Evolutionary conservation across 2,329 filamentous ascomycete species (phyloP), one percentile per base, ranked within the genome.

Genomic region (Kalaharituber pfeilii): DNA sequence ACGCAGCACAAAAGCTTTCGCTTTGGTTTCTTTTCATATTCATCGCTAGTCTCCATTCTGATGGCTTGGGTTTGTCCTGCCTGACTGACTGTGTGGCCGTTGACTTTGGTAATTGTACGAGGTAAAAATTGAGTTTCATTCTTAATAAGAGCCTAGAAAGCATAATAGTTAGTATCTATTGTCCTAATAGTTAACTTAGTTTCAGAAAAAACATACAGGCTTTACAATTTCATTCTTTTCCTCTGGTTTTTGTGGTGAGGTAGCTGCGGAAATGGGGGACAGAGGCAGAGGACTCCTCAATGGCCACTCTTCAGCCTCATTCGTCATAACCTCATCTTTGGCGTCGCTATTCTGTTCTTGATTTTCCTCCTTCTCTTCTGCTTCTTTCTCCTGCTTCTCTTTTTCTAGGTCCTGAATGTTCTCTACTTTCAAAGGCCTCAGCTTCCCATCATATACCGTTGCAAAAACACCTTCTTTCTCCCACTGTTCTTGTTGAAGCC

Each of bases 401-500:
- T 30, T 52, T 30, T 27, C 54, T 20, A 53, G 60, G 58, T 51
- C 71, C 69, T 84, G 77, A 50, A 84, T 77, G 33, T 59, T 58
- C 44, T 60, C 71, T 66, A 61, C 59, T 50, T 84, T 91, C 58
- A 96, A 71, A 5, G 88, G 82, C 18, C 84, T 80, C 70, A 95
- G 91, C 56, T 94, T 82, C 59, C 80, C 84, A 69, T 94, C 88
- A 66, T 94, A 95, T 25, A 82, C 75, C 56, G 79, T 85, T 2
- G 86, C 86, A 59, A 86, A 84, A 60, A 85, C 86, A 59, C 88
- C 88, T 67, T 95, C 86, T 62, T 81, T 84, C 69, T 93, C 87
- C 88, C 87, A 95, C 67, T 89, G 85, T 68, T 95, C 87, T 70
- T 95, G 89, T 67, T 91, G 85, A 68, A 96, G 75, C 54, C 86